Percentiles rank a stretch among this genome's conserved stretches.
Conservation (phyloP, 2,329 filamentous ascomycete species). For the Gliomastix tumulicola region DNA sequence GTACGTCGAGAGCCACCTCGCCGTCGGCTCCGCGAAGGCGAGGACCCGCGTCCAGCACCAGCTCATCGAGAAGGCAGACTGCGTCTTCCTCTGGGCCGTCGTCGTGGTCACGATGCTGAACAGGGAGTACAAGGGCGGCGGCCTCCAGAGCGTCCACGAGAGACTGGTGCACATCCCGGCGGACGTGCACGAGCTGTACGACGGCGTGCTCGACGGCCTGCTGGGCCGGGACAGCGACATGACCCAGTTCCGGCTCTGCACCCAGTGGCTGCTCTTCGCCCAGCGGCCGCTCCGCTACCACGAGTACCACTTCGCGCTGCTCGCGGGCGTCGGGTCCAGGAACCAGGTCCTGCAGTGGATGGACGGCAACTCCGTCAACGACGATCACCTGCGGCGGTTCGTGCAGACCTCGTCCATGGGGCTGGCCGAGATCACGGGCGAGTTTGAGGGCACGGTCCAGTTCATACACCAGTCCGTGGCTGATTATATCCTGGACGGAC, state of each 20-base stretch:
- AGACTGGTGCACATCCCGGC: constrained; percentile 1
- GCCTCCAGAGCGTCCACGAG: too few relatives aligned
- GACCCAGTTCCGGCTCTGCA: background rate
- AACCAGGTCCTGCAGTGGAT: too few relatives aligned
- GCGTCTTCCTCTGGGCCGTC: constrained; percentile 35
- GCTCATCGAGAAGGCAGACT: constrained; percentile 26
- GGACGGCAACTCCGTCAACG: too few relatives aligned
- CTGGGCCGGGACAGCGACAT: too few relatives aligned
- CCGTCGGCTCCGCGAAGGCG: too few relatives aligned
- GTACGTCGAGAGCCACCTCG: background rate
- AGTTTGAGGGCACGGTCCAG: constrained; percentile 21
- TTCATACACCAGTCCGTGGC: constrained; percentile 40
- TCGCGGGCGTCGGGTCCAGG: too few relatives aligned
- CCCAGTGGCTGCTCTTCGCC: background rate
- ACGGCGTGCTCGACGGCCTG: too few relatives aligned
- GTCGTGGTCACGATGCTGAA: constrained; percentile 31
- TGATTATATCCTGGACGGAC: constrained; percentile 31
- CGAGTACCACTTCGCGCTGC: constrained; percentile 36
- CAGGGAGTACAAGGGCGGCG: constrained; percentile 18
- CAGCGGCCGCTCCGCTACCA: constrained; percentile 27
- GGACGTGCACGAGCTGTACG: too few relatives aligned
- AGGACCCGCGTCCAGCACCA: too few relatives aligned
- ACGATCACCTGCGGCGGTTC: too few relatives aligned
- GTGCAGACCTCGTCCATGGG: constrained; percentile 34
- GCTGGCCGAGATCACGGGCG: constrained; percentile 26